phyloP scores from a whole-genome alignment of 257 asterid species.

The Solanum tacnaense region DNA sequence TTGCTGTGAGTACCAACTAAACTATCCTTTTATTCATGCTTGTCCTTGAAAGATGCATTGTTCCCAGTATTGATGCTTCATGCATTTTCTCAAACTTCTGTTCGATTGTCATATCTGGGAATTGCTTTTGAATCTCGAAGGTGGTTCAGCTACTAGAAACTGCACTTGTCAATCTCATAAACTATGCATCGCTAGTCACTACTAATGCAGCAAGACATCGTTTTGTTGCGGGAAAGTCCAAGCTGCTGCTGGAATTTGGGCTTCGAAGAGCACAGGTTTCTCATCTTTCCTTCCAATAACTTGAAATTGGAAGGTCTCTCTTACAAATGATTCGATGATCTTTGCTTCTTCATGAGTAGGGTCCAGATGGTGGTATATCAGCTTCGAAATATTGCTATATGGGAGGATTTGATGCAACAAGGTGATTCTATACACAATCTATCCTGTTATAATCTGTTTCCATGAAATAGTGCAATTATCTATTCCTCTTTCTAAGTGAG shows the following conservation, averaged over 20 bases:
- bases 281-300: not conserved
- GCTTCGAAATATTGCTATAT: conserved; percentile 92
- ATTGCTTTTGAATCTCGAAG: conserved; percentile 19
- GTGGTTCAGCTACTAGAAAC: conserved; percentile 98
- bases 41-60: not conserved
- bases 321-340: not conserved
- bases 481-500: not conserved
- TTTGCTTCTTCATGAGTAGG: conserved; percentile 31
- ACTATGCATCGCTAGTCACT: conserved; percentile 89
- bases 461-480: not conserved
- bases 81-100: not conserved
- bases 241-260: conserved; percentile 91
- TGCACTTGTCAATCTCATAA: conserved; percentile 77
- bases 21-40: not conserved
- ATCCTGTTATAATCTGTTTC: not conserved
- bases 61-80: not conserved
- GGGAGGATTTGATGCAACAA: conserved; percentile 99
- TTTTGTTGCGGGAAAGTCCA: conserved; percentile 93
- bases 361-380: conserved; percentile 97
- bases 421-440: conserved; percentile 30
- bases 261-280: conserved; percentile 89
- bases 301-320: not conserved
- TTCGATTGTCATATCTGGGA: not conserved
- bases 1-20: conserved; percentile 59
- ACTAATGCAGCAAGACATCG: conserved; percentile 99